Base-by-base conservation (phyloP, 495 filamentous ascomycete species). In the Penicillium argentinense region DNA sequence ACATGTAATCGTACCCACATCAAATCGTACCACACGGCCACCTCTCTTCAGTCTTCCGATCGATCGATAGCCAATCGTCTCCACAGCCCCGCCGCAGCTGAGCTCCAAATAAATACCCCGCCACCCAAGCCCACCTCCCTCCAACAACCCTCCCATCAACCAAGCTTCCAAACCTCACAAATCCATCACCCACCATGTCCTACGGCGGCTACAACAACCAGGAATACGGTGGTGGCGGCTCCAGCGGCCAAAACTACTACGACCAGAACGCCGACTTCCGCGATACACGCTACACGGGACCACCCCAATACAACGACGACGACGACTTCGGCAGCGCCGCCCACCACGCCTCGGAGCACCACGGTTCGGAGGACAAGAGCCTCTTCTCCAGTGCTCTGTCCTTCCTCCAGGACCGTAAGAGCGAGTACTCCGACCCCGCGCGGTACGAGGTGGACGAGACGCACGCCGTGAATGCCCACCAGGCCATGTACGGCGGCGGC, bases 391-490 rank as follows among this genome's bases (percentile, higher is more conserved):
- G 53, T 11, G 80, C 75, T 1, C 41, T 85, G 4, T 59, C 54
- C 33, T 72, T 75, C 67, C 52, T 84, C 22, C 56, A 71, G 3
- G 61, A 69, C n/a, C 71, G 72, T 46, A 69, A 72, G 47, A 44
- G 59, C 19, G 17, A 56, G 2, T 59, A 64, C 28, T 14, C 37
- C 2, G 33, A 53, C 16, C 45, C 57, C 5, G 42, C 67, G 11
- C 47, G 70, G 27, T 60, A 69, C 22, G 74, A 75, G 22, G 45
- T 85, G 19, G 80, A 86, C 54, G 82, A 87, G 68, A 40, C 70
- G 16, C 64, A 78, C 2, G 74, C 74, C 12, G 73, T 84, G 0
- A 49, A 67, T 16, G 67, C 78, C 3, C 84, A 87, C 55, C 67
- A 83, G 64, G 54, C 68, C 11, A 57, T 82, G 49, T 87, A 85